phyloP scores from a whole-genome alignment of 1,139 yeast genomes.

The Taphrina betulina region DNA sequence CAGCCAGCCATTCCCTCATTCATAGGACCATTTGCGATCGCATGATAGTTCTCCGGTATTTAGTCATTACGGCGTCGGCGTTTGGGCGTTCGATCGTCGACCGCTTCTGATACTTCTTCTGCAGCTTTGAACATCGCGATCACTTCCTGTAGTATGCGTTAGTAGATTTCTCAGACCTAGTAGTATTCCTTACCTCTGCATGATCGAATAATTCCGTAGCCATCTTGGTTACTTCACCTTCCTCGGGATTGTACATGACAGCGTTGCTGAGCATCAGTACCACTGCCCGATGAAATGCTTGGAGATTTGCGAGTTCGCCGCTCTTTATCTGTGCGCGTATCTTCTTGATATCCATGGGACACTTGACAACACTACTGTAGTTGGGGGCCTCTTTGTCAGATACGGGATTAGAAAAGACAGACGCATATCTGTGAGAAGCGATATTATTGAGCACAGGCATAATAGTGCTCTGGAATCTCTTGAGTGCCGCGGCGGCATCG shows the following conservation, averaged over 20 bases:
- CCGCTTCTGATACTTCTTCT: conserved; percentile 7
- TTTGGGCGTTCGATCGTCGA: conserved; percentile 24
- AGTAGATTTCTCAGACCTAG: background rate
- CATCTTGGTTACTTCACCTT: conserved; percentile 92
- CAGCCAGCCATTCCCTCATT: no score
- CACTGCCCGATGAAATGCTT: conserved; percentile 79
- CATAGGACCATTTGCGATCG: no score
- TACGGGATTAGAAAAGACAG: conserved; percentile 24
- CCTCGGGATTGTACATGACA: conserved; percentile 89
- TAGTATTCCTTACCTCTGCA: conserved; percentile 8
- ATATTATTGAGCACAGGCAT: conserved; percentile 11
- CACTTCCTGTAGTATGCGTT: conserved; percentile 5
- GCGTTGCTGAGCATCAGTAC: conserved; percentile 83
- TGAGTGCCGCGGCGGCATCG: background rate
- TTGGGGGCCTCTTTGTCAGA: conserved; percentile 53
- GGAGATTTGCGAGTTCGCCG: conserved; percentile 84
- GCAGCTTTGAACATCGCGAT: conserved; percentile 19
- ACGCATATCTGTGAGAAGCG: conserved; percentile 19
- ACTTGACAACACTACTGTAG: conserved; percentile 76
- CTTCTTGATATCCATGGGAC: conserved; percentile 94
- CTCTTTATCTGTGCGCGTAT: conserved; percentile 75
- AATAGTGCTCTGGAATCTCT: conserved; percentile 17
- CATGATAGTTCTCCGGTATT: no score
- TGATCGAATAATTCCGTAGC: conserved; percentile 54
- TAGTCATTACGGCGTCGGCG: conserved; percentile 14